Evolutionary conservation across 139 green algal species (phyloP), one percentile per base, ranked within the genome.

Genomic region (Chlamydomonas urium): DNA sequence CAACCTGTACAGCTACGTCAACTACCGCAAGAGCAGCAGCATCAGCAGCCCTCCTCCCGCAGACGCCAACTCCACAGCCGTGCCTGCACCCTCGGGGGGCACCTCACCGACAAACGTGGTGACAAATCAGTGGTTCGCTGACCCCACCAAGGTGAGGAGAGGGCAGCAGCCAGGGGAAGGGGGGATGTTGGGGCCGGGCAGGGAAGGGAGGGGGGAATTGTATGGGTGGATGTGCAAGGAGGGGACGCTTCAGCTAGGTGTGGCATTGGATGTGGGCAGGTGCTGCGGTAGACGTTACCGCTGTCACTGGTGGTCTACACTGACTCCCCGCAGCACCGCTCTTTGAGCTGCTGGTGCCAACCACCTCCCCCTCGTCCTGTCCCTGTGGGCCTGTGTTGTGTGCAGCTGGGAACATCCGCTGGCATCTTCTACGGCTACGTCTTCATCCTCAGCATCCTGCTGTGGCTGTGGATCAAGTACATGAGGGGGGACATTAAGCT

Each of bases 371-470:
- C n/a, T n/a, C n/a, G n/a, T n/a, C n/a, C n/a, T n/a, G n/a, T n/a
- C n/a, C n/a, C n/a, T n/a, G n/a, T n/a, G n/a, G n/a, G n/a, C n/a
- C n/a, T n/a, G n/a, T n/a, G n/a, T n/a, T n/a, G n/a, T 33, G 4
- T 19, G 45, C 67, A 87, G 85, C 74, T 93, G 31, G 79, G 74
- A 10, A 81, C 81, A 45, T 88, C 79, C 3, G 87, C 90, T 17
- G 82, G 80, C 47, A 75, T 96, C 57, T 95, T 94, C 73, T 96
- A 95, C 73, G 90, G 90, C 65, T 96, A 96, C 73, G 75, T 92
- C 8, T 89, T 90, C 61, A 71, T 80, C 26, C 32, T 92, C 17
- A 83, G 85, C 5, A 33, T 90, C 14, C 17, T 77, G n/a, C 63
- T 93, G 38, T 94, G 61, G 37, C 62, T 80, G 4, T 59, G 75